These are phyloP conservation scores for Neocatenulostroma microsporum DNA, from an alignment of 2,329 filamentous ascomycete genomes.

Conservation along the genomic window DNA sequence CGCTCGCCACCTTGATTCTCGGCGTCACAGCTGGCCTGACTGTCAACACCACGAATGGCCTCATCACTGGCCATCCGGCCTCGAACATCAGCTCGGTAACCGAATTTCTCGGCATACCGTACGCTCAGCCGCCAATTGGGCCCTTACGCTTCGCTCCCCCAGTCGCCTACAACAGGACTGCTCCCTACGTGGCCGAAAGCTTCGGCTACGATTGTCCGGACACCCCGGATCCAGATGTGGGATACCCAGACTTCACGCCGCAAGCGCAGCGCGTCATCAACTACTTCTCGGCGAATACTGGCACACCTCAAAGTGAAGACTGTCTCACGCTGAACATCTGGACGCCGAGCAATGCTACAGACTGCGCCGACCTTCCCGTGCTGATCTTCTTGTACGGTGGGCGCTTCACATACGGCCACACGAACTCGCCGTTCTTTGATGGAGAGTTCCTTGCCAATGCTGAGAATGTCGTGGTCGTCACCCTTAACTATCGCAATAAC, in stretches of 20 bases:
- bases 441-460: slow-evolving; percentile 31
- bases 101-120: slow-evolving; percentile 48
- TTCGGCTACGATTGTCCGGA: neutral
- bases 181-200: neutral
- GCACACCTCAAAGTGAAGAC: slow-evolving; percentile 5
- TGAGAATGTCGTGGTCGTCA: slow-evolving; percentile 34
- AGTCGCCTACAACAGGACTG: neutral
- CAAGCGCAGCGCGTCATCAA: slow-evolving; percentile 1
- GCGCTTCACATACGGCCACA: slow-evolving; percentile 2
- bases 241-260: slow-evolving; percentile 2
- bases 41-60: slow-evolving; percentile 27
- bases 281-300: slow-evolving; percentile 2
- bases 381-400: slow-evolving; percentile 11
- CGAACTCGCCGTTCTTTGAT: slow-evolving; percentile 6
- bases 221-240: neutral
- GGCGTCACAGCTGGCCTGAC: neutral
- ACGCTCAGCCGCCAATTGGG: slow-evolving; percentile 47
- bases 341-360: neutral
- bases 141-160: slow-evolving; percentile 42
- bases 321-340: slow-evolving; percentile 10
- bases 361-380: slow-evolving; percentile 3
- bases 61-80: slow-evolving; percentile 27
- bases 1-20: neutral
- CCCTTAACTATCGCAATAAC: slow-evolving; percentile 34
- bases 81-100: slow-evolving; percentile 20